These are phyloP conservation scores for Pistacia integerrima DNA, from an alignment of 345 rosid genomes.

Conservation along the genomic window DNA sequence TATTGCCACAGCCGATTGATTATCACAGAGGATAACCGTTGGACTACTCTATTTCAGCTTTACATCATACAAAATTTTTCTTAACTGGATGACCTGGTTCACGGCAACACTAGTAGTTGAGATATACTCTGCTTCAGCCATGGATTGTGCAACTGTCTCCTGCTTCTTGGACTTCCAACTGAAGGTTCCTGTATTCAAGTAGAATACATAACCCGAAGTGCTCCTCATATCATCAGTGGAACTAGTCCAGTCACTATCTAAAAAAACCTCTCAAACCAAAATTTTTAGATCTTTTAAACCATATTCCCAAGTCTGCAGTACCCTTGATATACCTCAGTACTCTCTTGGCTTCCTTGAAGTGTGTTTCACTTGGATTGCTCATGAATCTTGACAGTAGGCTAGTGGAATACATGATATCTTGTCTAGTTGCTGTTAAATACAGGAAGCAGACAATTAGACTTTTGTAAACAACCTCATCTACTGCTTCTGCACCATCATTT, in stretches of 20 bases:
- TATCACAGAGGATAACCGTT: background rate
- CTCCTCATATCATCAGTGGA: background rate
- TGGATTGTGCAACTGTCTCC: background rate
- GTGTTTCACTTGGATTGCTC: background rate
- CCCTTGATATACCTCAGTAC: background rate
- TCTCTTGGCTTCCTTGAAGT: background rate
- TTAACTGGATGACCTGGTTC: background rate
- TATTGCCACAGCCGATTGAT: background rate
- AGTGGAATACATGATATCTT: background rate
- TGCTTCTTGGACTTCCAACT: background rate
- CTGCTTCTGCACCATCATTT: background rate
- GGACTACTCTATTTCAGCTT: too few relatives aligned
- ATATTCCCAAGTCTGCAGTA: background rate
- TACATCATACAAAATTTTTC: background rate
- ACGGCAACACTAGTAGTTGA: background rate
- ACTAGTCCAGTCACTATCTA: background rate
- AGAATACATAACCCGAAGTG: background rate
- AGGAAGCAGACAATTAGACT: background rate
- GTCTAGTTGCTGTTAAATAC: background rate
- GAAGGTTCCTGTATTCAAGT: background rate
- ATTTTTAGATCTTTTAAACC: background rate
- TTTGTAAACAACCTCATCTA: background rate
- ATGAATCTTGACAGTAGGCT: background rate
- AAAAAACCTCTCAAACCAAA: background rate
- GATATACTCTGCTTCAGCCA: constrained; percentile 1